Evolutionary conservation across 768 basidiomycete genomes (phyloP).

Genomic region (Naganishia antarctica): DNA sequence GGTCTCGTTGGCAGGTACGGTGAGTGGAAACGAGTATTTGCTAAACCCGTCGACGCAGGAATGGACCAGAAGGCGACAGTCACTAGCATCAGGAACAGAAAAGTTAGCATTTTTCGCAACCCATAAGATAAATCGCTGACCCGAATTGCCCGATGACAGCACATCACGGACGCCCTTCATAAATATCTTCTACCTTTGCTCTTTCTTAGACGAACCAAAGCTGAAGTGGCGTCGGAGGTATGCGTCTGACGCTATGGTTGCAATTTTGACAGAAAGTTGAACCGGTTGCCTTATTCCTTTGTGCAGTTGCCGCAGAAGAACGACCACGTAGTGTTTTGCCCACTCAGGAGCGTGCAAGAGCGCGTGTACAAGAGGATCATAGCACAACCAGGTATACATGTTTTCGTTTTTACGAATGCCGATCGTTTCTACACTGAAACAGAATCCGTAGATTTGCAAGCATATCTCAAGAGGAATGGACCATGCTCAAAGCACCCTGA

Average conservation of each 20-base stretch:
- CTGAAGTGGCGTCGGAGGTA: constrained; percentile 41
- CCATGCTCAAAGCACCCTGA: constrained; percentile 6
- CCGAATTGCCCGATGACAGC: neutral
- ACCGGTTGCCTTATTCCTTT: neutral
- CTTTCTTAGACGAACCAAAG: constrained; percentile 64
- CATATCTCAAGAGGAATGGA: constrained; percentile 46
- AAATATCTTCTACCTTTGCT: constrained; percentile 64
- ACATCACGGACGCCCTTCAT: neutral
- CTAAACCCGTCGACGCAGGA: constrained; percentile 46
- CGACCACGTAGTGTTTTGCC: constrained; percentile 91
- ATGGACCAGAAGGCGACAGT: constrained; percentile 43
- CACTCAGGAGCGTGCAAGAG: constrained; percentile 67
- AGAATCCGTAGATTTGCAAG: constrained; percentile 56
- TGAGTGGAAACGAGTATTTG: constrained; percentile 72
- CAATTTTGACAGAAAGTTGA: too few species aligned
- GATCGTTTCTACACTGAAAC: constrained; percentile 16
- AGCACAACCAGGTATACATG: constrained; percentile 16
- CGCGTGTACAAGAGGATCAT: constrained; percentile 69
- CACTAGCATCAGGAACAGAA: constrained; percentile 35
- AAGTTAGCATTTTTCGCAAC: constrained; percentile 31
- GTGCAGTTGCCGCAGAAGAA: constrained; percentile 74
- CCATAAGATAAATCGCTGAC: too few species aligned
- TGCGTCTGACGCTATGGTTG: too few species aligned
- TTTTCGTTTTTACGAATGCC: neutral
- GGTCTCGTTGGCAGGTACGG: constrained; percentile 64